phyloP scores from a whole-genome alignment of 345 rosid species.

The Eucalyptus regnans region DNA sequence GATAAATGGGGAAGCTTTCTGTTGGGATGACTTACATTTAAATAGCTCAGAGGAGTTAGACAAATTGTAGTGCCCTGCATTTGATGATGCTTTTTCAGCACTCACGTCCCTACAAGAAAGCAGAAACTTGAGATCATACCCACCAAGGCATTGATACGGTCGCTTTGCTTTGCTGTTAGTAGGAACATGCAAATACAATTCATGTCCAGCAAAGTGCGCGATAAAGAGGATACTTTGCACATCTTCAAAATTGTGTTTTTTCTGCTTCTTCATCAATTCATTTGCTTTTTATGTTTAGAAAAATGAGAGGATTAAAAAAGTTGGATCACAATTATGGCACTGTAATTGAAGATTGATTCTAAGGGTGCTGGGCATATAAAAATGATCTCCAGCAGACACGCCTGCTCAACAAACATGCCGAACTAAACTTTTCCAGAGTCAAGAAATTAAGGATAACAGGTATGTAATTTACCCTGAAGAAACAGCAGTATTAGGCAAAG shows the following conservation, averaged over 20 bases:
- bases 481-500: not conserved
- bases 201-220: not conserved
- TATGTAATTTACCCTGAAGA: slow-evolving; percentile 1
- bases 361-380: not conserved
- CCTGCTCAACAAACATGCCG: not conserved
- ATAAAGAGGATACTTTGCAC: not conserved
- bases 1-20: slow-evolving; percentile 22
- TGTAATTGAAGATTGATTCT: not conserved
- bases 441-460: not conserved
- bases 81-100: not conserved
- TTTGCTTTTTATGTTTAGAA: not conserved
- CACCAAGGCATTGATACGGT: not conserved
- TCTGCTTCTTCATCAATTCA: not conserved
- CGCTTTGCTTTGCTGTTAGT: not conserved
- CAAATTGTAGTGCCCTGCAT: not conserved
- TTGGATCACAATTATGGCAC: not conserved
- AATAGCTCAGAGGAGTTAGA: slow-evolving; percentile 10
- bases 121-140: not conserved
- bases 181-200: not conserved
- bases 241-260: not conserved
- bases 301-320: not conserved
- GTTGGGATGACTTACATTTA: slow-evolving; percentile 2
- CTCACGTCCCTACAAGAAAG: not conserved
- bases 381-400: not conserved
- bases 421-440: not conserved